Conservation (phyloP, 1,139 yeast genomes). For the Saccharomyces hybrid region DNA sequence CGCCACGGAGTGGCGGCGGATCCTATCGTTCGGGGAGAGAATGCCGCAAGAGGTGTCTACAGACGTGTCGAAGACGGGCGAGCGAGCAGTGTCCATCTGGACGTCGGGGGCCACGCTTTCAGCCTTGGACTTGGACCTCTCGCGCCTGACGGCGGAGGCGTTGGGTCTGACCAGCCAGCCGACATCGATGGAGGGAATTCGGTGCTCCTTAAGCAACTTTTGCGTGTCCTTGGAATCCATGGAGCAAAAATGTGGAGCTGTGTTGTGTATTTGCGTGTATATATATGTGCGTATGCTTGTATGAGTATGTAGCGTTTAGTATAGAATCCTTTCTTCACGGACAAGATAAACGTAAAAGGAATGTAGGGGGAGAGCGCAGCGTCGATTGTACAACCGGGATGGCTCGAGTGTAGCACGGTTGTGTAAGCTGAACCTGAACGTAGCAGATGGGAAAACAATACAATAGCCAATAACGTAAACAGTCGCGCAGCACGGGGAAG, state of each 20-base stretch:
- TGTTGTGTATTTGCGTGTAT: background rate
- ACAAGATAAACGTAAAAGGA: background rate
- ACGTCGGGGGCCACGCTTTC: background rate
- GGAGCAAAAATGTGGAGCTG: background rate
- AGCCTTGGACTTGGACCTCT: background rate
- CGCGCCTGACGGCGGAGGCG: background rate
- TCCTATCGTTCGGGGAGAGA: background rate
- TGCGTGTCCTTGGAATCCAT: conserved; percentile 15
- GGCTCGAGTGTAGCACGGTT: background rate
- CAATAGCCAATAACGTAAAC: conserved; percentile 1
- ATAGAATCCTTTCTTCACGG: background rate
- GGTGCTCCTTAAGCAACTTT: conserved; percentile 12
- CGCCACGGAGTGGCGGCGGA: background rate
- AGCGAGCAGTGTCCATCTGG: background rate
- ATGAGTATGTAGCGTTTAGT: background rate
- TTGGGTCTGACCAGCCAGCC: conserved; percentile 4
- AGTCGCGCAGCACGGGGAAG: conserved; percentile 1
- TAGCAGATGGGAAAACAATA: background rate
- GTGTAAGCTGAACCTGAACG: background rate
- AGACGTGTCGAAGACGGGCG: background rate
- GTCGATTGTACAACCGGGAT: background rate
- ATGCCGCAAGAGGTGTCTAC: background rate
- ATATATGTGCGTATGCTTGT: background rate
- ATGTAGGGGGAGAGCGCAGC: background rate
- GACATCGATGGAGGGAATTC: conserved; percentile 2